Conservation (phyloP, 768 basidiomycete genomes). For the Infundibulicybe gibba region DNA sequence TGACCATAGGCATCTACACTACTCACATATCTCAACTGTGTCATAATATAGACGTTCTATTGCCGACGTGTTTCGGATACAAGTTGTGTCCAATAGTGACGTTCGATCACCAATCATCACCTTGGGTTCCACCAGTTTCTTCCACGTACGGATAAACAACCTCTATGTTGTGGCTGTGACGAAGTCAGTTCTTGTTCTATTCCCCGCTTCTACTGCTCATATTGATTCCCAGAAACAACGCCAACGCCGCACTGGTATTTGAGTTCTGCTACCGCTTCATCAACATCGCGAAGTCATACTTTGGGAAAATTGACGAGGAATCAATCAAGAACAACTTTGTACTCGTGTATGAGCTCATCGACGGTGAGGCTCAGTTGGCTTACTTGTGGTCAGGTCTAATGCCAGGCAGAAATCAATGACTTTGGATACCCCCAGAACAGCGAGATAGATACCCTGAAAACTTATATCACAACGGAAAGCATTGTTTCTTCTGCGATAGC, state of each 20-base stretch:
- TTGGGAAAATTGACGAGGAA: conserved; percentile 98
- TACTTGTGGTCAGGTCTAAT: not conserved
- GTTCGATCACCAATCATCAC: conserved; percentile 97
- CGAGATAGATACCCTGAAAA: conserved; percentile 95
- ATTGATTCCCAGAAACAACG: conserved; percentile 67
- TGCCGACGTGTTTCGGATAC: conserved; percentile 97
- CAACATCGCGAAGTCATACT: conserved; percentile 91
- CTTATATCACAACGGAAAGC: conserved; percentile 97
- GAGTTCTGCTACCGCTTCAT: conserved; percentile 98
- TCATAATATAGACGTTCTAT: conserved; percentile 73
- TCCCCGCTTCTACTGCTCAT: not conserved
- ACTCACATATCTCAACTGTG: conserved; percentile 2
- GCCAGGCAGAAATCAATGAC: conserved; percentile 79
- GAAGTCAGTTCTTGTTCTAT: conserved; percentile 54
- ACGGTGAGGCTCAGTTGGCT: conserved; percentile 64
- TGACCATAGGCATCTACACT: conserved; percentile 17
- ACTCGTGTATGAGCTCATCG: conserved; percentile 95
- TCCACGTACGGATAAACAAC: conserved; percentile 95
- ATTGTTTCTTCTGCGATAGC: conserved; percentile 84
- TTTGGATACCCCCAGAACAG: conserved; percentile 99
- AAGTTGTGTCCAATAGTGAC: conserved; percentile 97
- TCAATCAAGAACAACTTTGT: conserved; percentile 99
- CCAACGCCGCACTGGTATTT: conserved; percentile 96
- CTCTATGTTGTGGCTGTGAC: conserved; percentile 95
- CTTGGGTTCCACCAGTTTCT: conserved; percentile 97